Percentiles rank a stretch among this genome's conserved stretches.
These are phyloP conservation scores for Paraphaeosphaeria sporulosa DNA, from an alignment of 2,329 filamentous ascomycete species.

Conservation along the genomic window DNA sequence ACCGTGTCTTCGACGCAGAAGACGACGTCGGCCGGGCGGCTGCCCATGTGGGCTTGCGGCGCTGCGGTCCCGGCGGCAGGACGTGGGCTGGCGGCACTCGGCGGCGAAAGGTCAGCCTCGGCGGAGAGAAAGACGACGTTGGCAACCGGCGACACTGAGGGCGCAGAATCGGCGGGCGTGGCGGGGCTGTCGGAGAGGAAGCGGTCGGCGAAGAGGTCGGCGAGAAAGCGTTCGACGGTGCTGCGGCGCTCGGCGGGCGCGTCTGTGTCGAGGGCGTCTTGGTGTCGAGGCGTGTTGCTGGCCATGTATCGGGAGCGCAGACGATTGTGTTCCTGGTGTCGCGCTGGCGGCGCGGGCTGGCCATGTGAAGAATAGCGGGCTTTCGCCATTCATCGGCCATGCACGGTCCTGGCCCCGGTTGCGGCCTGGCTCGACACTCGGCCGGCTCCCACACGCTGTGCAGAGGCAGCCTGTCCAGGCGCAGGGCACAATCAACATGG, in stretches of 20 bases:
- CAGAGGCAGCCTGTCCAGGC: neutral
- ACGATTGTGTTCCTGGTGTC: conserved; percentile 10
- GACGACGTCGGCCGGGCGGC: conserved; percentile 29
- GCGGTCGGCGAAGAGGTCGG: conserved; percentile 32
- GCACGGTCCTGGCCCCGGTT: neutral
- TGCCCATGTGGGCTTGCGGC: conserved; percentile 17
- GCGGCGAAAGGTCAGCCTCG: conserved; percentile 22
- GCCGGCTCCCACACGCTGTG: neutral
- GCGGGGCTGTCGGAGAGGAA: conserved; percentile 28
- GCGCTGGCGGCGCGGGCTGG: conserved; percentile 4
- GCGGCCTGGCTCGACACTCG: conserved; percentile 6
- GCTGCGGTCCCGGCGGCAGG: conserved; percentile 5
- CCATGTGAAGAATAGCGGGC: conserved; percentile 16
- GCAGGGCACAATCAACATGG: conserved; percentile 26
- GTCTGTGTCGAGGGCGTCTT: conserved; percentile 13
- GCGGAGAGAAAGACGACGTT: conserved; percentile 33
- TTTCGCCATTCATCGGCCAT: conserved; percentile 5
- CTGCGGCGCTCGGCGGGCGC: neutral
- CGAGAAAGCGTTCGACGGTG: conserved; percentile 29
- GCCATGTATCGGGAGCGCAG: conserved; percentile 21
- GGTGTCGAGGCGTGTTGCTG: conserved; percentile 14
- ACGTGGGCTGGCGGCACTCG: conserved; percentile 5
- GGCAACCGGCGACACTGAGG: conserved; percentile 18
- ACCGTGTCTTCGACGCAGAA: conserved; percentile 54
- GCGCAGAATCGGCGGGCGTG: conserved; percentile 16